phyloP scores from a whole-genome alignment of 2,329 filamentous ascomycete genomes.

The Hymenoscyphus albidus region DNA sequence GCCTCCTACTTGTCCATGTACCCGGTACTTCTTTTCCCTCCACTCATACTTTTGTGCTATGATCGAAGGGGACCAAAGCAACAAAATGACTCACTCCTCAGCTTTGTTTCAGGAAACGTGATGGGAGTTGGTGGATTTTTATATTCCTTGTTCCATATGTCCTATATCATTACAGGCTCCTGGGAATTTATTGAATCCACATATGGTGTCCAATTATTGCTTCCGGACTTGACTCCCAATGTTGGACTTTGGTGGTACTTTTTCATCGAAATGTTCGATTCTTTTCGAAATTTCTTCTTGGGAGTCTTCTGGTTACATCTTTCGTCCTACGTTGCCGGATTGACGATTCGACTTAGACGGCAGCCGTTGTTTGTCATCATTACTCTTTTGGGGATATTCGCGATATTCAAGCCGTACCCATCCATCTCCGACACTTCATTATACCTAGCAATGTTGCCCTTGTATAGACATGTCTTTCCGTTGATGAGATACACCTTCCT shows the following conservation, averaged over 20 bases:
- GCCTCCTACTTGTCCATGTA: slow-evolving; percentile 92
- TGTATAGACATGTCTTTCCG: slow-evolving; percentile 90
- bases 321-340: slow-evolving; percentile 79
- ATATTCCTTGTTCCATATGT: slow-evolving; percentile 64
- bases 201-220: slow-evolving; percentile 86
- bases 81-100: slow-evolving; percentile 36
- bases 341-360: slow-evolving; percentile 75
- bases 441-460: slow-evolving; percentile 75
- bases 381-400: slow-evolving; percentile 82
- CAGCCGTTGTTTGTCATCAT: slow-evolving; percentile 86
- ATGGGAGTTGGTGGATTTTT: slow-evolving; percentile 51
- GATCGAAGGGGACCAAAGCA: slow-evolving; percentile 48
- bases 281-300: slow-evolving; percentile 94
- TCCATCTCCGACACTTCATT: slow-evolving; percentile 86
- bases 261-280: slow-evolving; percentile 99
- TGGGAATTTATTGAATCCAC: slow-evolving; percentile 87
- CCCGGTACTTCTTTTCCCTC: slow-evolving; percentile 79
- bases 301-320: slow-evolving; percentile 98
- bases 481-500: slow-evolving; percentile 93
- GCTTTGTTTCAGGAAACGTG: slow-evolving; percentile 54
- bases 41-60: slow-evolving; percentile 75
- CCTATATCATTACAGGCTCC: slow-evolving; percentile 70
- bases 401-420: slow-evolving; percentile 96
- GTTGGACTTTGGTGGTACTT: slow-evolving; percentile 99
- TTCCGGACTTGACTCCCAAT: slow-evolving; percentile 91